phyloP scores from a whole-genome alignment of 805 yeast genomes.

The Yamadazyma endophytica region DNA sequence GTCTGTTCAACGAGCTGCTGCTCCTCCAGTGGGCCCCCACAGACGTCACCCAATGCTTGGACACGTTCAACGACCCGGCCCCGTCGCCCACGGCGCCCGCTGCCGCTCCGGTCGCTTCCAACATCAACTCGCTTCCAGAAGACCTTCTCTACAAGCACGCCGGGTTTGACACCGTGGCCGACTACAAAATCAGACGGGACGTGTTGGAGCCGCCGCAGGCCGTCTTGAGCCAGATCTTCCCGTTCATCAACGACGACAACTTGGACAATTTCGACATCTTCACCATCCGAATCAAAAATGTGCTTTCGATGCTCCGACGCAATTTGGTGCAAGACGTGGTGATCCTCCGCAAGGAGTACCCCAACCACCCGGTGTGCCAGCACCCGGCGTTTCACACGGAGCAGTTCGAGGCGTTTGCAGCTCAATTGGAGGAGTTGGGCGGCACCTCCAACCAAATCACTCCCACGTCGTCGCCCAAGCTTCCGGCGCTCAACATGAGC shows the following conservation, averaged over 20 bases:
- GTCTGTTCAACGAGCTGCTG: no score
- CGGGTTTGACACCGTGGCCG: constrained; percentile 17
- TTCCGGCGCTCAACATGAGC: not conserved
- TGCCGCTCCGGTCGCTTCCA: no score
- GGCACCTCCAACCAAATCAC: constrained; percentile 5
- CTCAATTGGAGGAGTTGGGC: constrained; percentile 7
- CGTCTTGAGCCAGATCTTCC: constrained; percentile 22
- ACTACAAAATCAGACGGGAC: constrained; percentile 16
- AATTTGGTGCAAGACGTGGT: constrained; percentile 29
- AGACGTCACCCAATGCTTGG: no score
- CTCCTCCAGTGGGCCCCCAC: no score
- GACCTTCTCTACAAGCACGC: constrained; percentile 14
- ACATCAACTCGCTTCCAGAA: constrained; percentile 11
- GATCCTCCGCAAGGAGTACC: constrained; percentile 16
- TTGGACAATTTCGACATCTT: constrained; percentile 8
- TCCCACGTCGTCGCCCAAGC: constrained; percentile 2
- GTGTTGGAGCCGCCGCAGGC: constrained; percentile 21
- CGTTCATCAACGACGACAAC: constrained; percentile 17
- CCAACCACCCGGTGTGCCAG: constrained; percentile 18
- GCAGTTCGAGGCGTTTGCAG: constrained; percentile 15
- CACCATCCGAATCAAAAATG: constrained; percentile 10
- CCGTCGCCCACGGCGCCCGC: no score
- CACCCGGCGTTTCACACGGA: constrained; percentile 21
- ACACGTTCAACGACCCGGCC: no score
- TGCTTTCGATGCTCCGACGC: constrained; percentile 17